These are phyloP conservation scores for Zea mays DNA, from an alignment of 176 grass and related monocot genomes.

Conservation along the genomic window Zm-B73-REFERENCE-NAM-5.0 NC_050103.1:62928501-62929000, in stretches of 20 bases:
- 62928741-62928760: conserved; percentile 8
- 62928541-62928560: not conserved
- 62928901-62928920: conserved; percentile 11
- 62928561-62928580: no score
- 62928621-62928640: not conserved
- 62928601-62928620: not conserved
- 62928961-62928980: not conserved
- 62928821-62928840: conserved; percentile 9
- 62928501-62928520: no score
- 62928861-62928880: not conserved
- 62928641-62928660: not conserved
- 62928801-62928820: not conserved
- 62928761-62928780: conserved; percentile 20
- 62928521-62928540: not conserved
- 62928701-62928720: not conserved
- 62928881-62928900: not conserved
- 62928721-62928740: conserved; percentile 19
- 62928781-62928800: no score
- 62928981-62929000: no score
- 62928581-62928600: not conserved
- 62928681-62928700: not conserved
- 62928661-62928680: conserved; percentile 14
- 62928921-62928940: conserved; percentile 17
- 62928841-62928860: not conserved
- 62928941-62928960: not conserved